Percentiles rank a stretch among this genome's conserved stretches.
Evolutionary conservation across 176 grass and related monocot species (phyloP).

Genomic region (Aegilops tauschii): DNA sequence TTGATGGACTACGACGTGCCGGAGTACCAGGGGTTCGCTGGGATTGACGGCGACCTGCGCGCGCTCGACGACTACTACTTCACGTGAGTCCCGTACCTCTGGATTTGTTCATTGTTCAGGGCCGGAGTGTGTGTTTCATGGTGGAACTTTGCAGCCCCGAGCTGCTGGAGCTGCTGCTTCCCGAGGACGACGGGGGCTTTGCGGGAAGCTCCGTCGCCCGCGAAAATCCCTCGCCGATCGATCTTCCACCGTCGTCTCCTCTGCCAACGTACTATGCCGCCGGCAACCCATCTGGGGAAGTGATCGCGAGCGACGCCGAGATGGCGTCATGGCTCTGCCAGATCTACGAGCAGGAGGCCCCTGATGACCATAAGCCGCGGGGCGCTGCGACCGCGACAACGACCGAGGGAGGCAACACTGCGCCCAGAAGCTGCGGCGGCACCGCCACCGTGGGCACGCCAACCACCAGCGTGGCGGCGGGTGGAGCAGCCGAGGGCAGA

Average conservation of each 20-base stretch:
- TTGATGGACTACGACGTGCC: background rate
- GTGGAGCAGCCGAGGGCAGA: background rate
- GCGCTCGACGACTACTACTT: background rate
- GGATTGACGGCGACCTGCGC: background rate
- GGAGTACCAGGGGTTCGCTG: background rate
- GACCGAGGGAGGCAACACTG: too few relatives aligned
- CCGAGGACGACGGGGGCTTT: too few relatives aligned
- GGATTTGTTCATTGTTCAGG: background rate
- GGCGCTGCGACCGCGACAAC: background rate
- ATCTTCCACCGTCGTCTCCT: background rate
- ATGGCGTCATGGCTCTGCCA: conserved; percentile 6
- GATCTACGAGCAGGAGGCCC: background rate
- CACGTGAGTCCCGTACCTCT: background rate
- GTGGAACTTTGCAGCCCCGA: background rate
- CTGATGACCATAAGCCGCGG: background rate
- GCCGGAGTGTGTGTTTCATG: background rate
- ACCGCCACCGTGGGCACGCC: too few relatives aligned
- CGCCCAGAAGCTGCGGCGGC: too few relatives aligned
- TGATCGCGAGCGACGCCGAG: background rate
- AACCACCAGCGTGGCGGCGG: background rate
- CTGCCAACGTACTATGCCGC: background rate
- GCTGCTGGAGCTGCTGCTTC: background rate
- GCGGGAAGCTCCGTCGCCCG: background rate
- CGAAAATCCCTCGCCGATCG: background rate
- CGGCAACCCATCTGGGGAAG: background rate